Evolutionary conservation across 2,329 filamentous ascomycete genomes (phyloP), one percentile per base, ranked within the genome.

Genomic region (Beauveria scarabaeidicola): DNA sequence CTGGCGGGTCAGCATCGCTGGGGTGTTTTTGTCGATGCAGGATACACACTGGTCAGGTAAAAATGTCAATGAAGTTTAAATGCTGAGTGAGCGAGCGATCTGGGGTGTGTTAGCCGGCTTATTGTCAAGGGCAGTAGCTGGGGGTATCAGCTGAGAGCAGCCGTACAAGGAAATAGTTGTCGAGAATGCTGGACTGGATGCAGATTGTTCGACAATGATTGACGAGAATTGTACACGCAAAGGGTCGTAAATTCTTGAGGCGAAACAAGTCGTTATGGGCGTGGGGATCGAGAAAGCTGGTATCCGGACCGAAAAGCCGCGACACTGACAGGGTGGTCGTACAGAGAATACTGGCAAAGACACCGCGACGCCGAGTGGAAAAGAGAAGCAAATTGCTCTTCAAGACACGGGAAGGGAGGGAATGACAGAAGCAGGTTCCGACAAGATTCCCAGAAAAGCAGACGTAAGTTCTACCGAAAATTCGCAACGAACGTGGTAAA

Each of bases 401-500:
- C 52, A 56, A 61, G 48, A 57, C 44, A 55, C 43, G 47, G 52
- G 13, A 38, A 53, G 44, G 38, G 67, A 68, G 68, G 62, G 61
- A 63, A 41, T 58, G 56, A 66, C 62, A 66, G 67, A 69, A 64
- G 61, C 63, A 61, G 66, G 65, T 62, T 53, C 65, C 63, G 61
- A 64, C 57, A 58, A 58, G 66, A 55, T 63, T 68, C 65, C 48
- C 48, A 15, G 66, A 66, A 61, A 64, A 67, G 61, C 63, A 65
- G 67, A 69, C 65, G 66, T 69, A 65, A 67, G 72, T 67, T 70
- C 69, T 72, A 73, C 69, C 70, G 68, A 66, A 64, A 66, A 74
- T 74, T 72, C 70, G 69, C 64, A 74, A 72, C 72, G 71, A 73
- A 71, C 68, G 70, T 73, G 70, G 69, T 70, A 69, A 69, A 69